Conservation (phyloP, 139 green algal genomes). For the Micromonas commoda region DNA sequence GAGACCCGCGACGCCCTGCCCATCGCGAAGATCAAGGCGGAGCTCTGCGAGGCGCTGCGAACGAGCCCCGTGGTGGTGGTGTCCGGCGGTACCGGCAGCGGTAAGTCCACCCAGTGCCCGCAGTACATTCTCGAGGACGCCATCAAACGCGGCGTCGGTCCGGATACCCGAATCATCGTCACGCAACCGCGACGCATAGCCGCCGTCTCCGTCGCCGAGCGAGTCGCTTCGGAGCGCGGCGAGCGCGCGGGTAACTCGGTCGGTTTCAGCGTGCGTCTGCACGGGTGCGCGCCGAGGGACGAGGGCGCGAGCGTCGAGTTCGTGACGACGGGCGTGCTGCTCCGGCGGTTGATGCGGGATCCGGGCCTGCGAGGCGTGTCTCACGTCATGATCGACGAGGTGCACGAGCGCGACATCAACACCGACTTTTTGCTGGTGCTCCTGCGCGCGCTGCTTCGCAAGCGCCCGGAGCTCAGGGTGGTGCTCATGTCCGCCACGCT, state of each 20-base stretch:
- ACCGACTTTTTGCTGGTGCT: slow-evolving; percentile 39
- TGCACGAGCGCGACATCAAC: slow-evolving; percentile 74
- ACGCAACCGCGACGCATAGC: slow-evolving; percentile 73
- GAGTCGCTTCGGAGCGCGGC: slow-evolving; percentile 60
- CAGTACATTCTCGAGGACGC: slow-evolving; percentile 89
- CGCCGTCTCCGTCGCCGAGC: slow-evolving; percentile 56
- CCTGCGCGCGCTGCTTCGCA: slow-evolving; percentile 25
- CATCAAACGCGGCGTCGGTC: slow-evolving; percentile 45
- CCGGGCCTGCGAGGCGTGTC: slow-evolving; percentile 42
- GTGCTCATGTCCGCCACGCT: slow-evolving; percentile 93
- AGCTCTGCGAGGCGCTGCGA: slow-evolving; percentile 43
- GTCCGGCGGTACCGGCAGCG: slow-evolving; percentile 57
- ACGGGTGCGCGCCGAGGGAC: neutral
- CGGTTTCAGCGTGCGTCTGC: slow-evolving; percentile 40
- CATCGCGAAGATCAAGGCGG: slow-evolving; percentile 8
- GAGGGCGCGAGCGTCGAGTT: slow-evolving; percentile 45
- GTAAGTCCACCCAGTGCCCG: slow-evolving; percentile 77
- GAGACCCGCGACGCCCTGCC: neutral
- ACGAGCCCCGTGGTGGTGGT: slow-evolving; percentile 51
- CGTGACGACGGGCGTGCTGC: slow-evolving; percentile 68
- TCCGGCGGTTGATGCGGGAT: slow-evolving; percentile 65
- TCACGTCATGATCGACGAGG: slow-evolving; percentile 72
- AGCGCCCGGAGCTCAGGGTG: slow-evolving; percentile 48
- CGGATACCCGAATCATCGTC: slow-evolving; percentile 72
- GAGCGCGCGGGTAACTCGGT: slow-evolving; percentile 62